Percentiles rank a stretch among this genome's conserved stretches.
Conservation (phyloP, 345 rosid genomes). For the Arabis alpina region DNA sequence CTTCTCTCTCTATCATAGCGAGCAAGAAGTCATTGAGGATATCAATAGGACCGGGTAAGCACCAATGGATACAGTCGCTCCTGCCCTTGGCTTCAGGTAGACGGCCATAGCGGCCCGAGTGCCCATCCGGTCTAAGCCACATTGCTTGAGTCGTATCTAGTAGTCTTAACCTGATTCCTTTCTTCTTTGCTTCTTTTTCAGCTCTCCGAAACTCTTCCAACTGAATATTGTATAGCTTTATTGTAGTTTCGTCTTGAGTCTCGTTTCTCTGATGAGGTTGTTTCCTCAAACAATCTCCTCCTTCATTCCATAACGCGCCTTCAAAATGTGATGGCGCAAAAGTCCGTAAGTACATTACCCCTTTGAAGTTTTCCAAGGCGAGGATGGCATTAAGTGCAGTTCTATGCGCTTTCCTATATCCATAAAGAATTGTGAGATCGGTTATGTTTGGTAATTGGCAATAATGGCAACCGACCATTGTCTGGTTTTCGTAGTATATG, state of each 20-base stretch:
- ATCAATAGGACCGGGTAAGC: conserved; percentile 90
- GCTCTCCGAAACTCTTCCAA: conserved; percentile 74
- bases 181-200: conserved; percentile 54
- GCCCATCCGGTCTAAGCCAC: conserved; percentile 79
- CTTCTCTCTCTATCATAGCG: conserved; percentile 86
- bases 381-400: conserved; percentile 71
- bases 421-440: conserved; percentile 64
- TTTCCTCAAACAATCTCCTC: conserved; percentile 70
- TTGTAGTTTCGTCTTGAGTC: conserved; percentile 54
- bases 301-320: conserved; percentile 77
- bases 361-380: conserved; percentile 52
- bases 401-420: conserved; percentile 62
- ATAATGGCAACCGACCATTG: conserved; percentile 61
- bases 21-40: conserved; percentile 76
- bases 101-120: conserved; percentile 73
- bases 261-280: conserved; percentile 60
- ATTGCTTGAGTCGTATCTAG: conserved; percentile 65
- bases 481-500: conserved; percentile 53
- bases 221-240: conserved; percentile 67
- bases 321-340: conserved; percentile 84
- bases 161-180: conserved; percentile 59
- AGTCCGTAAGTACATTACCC: conserved; percentile 64
- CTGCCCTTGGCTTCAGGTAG: conserved; percentile 66
- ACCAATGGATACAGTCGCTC: conserved; percentile 93
- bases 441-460: conserved; percentile 60